Conservation (phyloP, 371 early-diverging fungal species). For the Mortierella sp. region DNA sequence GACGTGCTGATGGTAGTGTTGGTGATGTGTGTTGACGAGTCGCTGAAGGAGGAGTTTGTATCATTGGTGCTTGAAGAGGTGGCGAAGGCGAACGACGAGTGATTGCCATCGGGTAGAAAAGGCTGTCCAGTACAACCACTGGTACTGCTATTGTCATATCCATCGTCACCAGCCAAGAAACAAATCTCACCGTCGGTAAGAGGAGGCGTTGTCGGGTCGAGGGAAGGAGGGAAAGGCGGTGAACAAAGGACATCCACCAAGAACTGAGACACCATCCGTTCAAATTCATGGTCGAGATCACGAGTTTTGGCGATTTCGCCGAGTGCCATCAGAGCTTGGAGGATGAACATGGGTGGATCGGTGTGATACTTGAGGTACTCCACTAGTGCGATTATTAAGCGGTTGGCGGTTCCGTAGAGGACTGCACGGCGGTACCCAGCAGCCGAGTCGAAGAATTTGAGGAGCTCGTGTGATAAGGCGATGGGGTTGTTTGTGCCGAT, state of each 20-base stretch:
- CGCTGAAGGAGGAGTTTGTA: neutral
- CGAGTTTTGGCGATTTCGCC: neutral
- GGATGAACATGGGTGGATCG: neutral
- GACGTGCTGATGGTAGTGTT: neutral
- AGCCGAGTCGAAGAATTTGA: neutral
- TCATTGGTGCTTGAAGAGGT: neutral
- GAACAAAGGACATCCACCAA: neutral
- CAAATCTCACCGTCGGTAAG: neutral
- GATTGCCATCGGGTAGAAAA: no score
- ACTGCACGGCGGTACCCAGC: neutral
- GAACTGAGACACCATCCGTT: neutral
- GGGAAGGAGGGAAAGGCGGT: neutral
- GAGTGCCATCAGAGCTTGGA: neutral
- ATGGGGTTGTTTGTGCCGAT: neutral
- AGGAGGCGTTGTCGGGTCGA: neutral
- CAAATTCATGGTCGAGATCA: neutral
- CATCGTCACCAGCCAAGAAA: neutral
- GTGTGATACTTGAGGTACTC: neutral
- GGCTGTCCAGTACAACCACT: neutral
- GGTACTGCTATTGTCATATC: neutral
- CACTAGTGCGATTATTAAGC: neutral
- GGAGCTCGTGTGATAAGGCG: neutral
- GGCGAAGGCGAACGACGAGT: neutral
- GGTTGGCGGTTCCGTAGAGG: neutral
- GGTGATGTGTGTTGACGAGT: neutral